A percentile compares a stretch with the other conserved stretches of the same genome.
phyloP scores from a whole-genome alignment of 768 basidiomycete species.

The Psilocybe azurescens region DNA sequence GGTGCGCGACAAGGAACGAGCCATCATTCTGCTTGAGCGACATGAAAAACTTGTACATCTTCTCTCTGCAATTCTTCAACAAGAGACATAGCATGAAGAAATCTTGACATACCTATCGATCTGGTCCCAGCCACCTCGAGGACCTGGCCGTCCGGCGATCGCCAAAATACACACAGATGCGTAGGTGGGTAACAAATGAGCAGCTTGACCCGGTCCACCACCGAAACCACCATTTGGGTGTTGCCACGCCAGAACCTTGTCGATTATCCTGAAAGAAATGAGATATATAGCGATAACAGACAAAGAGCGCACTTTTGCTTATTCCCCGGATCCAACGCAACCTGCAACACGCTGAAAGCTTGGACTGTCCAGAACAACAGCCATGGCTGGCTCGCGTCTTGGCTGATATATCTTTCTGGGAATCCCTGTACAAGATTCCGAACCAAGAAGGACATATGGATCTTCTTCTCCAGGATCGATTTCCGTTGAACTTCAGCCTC shows the following conservation, averaged over 20 bases:
- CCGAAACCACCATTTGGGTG: conserved; percentile 90
- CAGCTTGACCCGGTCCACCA: conserved; percentile 87
- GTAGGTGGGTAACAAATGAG: conserved; percentile 91
- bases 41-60: conserved; percentile 89
- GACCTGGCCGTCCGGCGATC: conserved; percentile 76
- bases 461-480: conserved; percentile 58
- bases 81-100: neutral
- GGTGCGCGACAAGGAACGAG: conserved; percentile 85
- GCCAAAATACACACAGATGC: conserved; percentile 86
- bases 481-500: conserved; percentile 1
- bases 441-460: conserved; percentile 79
- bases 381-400: conserved; percentile 97
- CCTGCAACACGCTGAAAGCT: conserved; percentile 78
- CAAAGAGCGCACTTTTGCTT: conserved; percentile 65
- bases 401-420: conserved; percentile 75
- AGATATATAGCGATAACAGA: neutral
- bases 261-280: conserved; percentile 61
- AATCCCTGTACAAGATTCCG: conserved; percentile 80
- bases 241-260: conserved; percentile 83
- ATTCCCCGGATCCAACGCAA: conserved; percentile 76
- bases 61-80: conserved; percentile 49
- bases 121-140: conserved; percentile 83
- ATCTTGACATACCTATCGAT: conserved; percentile 68
- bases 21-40: conserved; percentile 92
- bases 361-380: conserved; percentile 93